These are phyloP conservation scores for Skeletonema grethae DNA, from an alignment of 108 stramenopile species.

Conservation along the genomic window DNA sequence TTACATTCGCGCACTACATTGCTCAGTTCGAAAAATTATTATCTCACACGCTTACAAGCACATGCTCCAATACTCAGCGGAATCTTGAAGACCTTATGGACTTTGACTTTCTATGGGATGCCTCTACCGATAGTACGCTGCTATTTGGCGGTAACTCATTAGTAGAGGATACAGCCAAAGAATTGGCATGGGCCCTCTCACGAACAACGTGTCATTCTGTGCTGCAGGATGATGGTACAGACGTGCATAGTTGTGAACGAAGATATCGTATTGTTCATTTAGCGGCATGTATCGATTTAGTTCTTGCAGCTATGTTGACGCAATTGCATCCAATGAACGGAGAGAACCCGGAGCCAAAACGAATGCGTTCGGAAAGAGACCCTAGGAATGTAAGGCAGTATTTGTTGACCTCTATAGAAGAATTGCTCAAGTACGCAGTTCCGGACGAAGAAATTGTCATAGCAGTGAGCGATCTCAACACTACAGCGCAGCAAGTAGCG, in stretches of 20 bases:
- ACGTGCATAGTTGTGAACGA: conserved; percentile 10
- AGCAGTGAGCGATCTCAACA: not conserved
- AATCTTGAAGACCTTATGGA: conserved; percentile 13
- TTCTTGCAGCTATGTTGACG: not conserved
- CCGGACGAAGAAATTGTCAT: conserved; percentile 1
- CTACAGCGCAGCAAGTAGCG: not conserved
- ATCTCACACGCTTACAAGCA: not conserved
- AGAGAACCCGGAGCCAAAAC: no score
- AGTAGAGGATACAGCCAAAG: conserved; percentile 7
- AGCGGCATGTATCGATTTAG: conserved; percentile 16
- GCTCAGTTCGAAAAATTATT: conserved; percentile 7
- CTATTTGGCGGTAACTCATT: not conserved
- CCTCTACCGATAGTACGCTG: not conserved
- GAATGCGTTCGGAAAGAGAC: conserved; percentile 3
- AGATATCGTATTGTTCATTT: conserved; percentile 6
- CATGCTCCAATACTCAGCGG: conserved; percentile 7
- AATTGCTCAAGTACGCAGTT: not conserved
- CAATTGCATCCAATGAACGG: not conserved
- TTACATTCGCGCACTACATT: not conserved
- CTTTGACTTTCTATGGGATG: conserved; percentile 15
- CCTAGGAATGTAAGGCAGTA: not conserved
- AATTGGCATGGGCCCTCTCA: conserved; percentile 9
- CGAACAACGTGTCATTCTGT: not conserved
- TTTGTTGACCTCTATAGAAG: not conserved
- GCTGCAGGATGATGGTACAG: not conserved